Evolutionary conservation across 2,329 filamentous ascomycete species (phyloP).

Genomic region (Colletotrichum tamarilloi): DNA sequence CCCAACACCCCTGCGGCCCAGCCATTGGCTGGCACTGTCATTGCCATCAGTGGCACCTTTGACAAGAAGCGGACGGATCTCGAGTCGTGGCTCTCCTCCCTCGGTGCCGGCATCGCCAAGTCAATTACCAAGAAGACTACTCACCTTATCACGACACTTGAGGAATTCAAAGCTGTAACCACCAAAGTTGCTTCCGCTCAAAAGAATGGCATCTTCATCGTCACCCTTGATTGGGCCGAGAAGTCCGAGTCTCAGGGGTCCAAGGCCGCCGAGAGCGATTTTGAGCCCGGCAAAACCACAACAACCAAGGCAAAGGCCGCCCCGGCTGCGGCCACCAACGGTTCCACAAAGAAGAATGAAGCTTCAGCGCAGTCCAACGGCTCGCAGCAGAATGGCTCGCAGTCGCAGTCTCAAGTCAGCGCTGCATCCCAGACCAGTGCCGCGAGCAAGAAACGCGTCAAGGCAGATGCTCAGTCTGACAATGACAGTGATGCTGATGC

Average conservation of each 20-base stretch:
- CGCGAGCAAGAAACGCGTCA: conserved; percentile 34
- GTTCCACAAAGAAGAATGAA: too few species aligned
- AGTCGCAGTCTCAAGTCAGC: conserved; percentile 19
- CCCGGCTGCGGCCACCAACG: conserved; percentile 7
- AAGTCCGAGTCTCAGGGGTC: conserved; percentile 60
- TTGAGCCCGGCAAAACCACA: conserved; percentile 36
- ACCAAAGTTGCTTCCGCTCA: conserved; percentile 63
- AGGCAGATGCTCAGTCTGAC: conserved; percentile 37
- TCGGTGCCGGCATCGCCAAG: conserved; percentile 62
- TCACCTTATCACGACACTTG: conserved; percentile 66
- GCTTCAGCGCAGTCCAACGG: too few species aligned
- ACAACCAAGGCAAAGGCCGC: neutral
- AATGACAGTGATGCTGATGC: conserved; percentile 39
- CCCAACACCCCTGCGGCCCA: conserved; percentile 13
- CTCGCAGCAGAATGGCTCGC: conserved; percentile 13
- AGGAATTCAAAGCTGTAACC: conserved; percentile 61
- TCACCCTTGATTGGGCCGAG: conserved; percentile 71
- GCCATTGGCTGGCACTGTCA: conserved; percentile 58
- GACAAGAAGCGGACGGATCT: conserved; percentile 61
- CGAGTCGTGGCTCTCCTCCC: conserved; percentile 55
- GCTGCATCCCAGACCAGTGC: conserved; percentile 20
- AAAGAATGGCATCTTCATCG: conserved; percentile 61
- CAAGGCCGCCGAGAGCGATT: conserved; percentile 48
- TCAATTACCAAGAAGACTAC: conserved; percentile 63
- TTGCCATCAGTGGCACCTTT: conserved; percentile 73